Evolutionary conservation across 495 filamentous ascomycete species (phyloP).

Genomic region (Penicillium atrosanguineum): DNA sequence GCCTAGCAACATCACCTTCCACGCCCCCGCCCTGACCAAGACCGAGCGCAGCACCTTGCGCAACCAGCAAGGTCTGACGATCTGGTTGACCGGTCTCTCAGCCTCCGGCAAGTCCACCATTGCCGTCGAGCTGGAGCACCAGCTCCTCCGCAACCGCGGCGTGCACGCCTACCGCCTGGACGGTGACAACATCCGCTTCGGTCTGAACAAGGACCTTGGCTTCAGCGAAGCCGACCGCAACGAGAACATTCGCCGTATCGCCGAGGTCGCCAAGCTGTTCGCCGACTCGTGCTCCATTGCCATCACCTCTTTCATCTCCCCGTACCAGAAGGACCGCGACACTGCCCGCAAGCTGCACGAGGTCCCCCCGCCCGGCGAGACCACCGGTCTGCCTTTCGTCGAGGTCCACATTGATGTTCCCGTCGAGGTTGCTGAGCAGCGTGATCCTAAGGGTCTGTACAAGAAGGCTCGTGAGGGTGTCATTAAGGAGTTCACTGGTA

Average conservation of each 20-base stretch:
- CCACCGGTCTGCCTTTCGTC: constrained; percentile 74
- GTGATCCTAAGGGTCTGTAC: constrained; percentile 96
- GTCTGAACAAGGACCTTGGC: constrained; percentile 93
- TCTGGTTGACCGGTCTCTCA: constrained; percentile 96
- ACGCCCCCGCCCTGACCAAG: constrained; percentile 83
- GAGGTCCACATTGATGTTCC: constrained; percentile 90
- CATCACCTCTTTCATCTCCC: constrained; percentile 95
- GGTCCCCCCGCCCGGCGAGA: constrained; percentile 42
- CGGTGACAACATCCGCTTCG: constrained; percentile 98
- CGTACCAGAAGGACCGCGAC: constrained; percentile 81
- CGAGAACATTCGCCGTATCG: constrained; percentile 96
- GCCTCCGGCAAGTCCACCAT: constrained; percentile 96
- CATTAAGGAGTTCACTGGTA: constrained; percentile 96
- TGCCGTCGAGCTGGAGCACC: constrained; percentile 92
- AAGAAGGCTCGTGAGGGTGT: constrained; percentile 91
- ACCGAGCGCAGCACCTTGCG: constrained; percentile 75
- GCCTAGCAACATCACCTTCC: constrained; percentile 95
- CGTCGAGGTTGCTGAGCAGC: constrained; percentile 84
- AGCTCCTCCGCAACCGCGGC: constrained; percentile 72
- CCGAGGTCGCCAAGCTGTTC: constrained; percentile 95
- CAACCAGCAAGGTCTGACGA: constrained; percentile 84
- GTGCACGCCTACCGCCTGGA: constrained; percentile 89
- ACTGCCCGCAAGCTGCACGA: constrained; percentile 78
- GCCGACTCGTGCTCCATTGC: constrained; percentile 84
- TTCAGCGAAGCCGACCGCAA: constrained; percentile 90